Evolutionary conservation across 108 stramenopile species (phyloP), one percentile per base, ranked within the genome.

Genomic region (Skeletonema marinoi): DNA sequence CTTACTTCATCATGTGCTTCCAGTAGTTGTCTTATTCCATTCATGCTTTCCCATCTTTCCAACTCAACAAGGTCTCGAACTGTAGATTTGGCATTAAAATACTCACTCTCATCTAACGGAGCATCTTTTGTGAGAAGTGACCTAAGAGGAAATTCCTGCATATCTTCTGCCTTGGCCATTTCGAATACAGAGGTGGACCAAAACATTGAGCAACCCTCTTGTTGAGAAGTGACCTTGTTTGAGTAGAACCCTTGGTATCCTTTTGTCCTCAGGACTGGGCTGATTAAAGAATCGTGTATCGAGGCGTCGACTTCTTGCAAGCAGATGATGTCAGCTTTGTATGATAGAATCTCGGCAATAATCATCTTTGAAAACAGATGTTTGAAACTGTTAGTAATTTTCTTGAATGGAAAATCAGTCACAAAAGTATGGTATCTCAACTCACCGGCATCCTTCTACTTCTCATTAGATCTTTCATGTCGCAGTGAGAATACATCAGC

Each of bases 241-340:
- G 76, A 66, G 66, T 79, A 87, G 60, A 80, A 87, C 17, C 83
- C 86, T 44, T 81, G 64, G 30, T 84, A 87, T 2, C 80, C 77
- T 29, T 38, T 60, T 31, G 71, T 35, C n/a, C 42, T 60, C 0
- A 85, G 65, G 14, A 68, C 76, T 29, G 84, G 84, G 17, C 44
- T 25, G 13, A 85, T 51, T 39, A 85, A 38, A 35, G 58, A 39
- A 61, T 85, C 39, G 50, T 76, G 80, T 17, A 82, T 64, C 11
- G 74, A 50, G 25, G 68, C 70, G 66, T 94, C 91, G 12, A 94
- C 93, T 56, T 93, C 93, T 85, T 93, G 93, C n/a, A 93, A 69
- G 61, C 93, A 93, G 68, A 93, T 79, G 25, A 93, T 70, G 41
- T 91, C 93, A 6, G 93, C 85, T 25, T 87, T 66, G 61, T 93